Conservation (phyloP, 2,329 filamentous ascomycete species). For the Fusarium miscanthi region DNA sequence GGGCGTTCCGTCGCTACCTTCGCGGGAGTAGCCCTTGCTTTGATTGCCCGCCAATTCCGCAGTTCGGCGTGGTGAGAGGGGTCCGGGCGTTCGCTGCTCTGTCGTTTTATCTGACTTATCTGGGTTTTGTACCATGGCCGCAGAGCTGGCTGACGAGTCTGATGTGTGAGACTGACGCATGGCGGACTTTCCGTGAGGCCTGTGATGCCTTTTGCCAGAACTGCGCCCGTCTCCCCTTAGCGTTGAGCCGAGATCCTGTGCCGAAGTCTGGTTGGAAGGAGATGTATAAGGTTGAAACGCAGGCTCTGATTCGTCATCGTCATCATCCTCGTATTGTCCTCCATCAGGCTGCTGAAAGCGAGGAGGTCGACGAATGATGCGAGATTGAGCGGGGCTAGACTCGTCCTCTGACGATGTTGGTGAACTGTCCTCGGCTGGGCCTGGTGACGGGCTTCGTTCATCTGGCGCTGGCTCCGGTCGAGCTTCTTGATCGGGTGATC, state of each 20-base stretch:
- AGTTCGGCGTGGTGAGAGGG: constrained; percentile 68
- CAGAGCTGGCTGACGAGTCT: constrained; percentile 71
- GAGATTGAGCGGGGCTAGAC: constrained; percentile 66
- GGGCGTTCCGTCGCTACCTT: constrained; percentile 78
- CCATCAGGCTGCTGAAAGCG: constrained; percentile 58
- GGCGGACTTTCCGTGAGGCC: constrained; percentile 48
- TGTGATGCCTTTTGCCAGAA: constrained; percentile 46
- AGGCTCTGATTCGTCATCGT: constrained; percentile 67
- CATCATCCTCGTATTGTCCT: constrained; percentile 58
- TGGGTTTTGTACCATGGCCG: constrained; percentile 52
- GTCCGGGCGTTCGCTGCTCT: constrained; percentile 54
- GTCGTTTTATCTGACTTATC: constrained; percentile 45
- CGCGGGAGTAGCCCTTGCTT: constrained; percentile 63
- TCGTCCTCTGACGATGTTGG: constrained; percentile 59
- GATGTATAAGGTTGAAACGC: constrained; percentile 64
- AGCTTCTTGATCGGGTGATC: constrained; percentile 38
- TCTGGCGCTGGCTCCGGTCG: constrained; percentile 32
- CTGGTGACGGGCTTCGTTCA: constrained; percentile 48
- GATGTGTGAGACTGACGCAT: constrained; percentile 66
- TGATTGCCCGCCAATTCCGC: constrained; percentile 66
- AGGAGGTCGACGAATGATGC: constrained; percentile 70
- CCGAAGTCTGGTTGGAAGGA: constrained; percentile 49
- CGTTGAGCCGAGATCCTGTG: constrained; percentile 64
- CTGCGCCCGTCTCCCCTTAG: constrained; percentile 59
- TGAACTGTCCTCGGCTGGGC: constrained; percentile 53